These are phyloP conservation scores for Brettanomyces sp. DNA, from an alignment of 805 yeast species.

Conservation along the genomic window DNA sequence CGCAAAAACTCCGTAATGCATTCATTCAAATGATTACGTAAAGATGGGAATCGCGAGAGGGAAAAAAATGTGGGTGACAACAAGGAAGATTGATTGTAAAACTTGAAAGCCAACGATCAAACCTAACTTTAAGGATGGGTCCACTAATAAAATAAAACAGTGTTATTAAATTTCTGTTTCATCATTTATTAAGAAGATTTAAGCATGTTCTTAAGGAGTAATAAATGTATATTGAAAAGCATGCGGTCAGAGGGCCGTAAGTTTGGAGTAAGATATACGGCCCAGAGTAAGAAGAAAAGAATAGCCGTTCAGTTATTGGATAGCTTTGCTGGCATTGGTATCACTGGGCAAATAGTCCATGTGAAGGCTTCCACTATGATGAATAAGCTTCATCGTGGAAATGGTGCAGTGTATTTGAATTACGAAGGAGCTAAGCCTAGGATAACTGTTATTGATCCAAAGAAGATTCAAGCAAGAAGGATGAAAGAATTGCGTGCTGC, in stretches of 20 bases:
- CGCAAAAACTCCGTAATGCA: too few relatives aligned
- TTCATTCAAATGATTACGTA: too few relatives aligned
- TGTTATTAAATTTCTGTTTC: background rate
- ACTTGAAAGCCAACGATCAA: too few relatives aligned
- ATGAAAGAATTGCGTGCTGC: conserved; percentile 6
- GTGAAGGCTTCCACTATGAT: conserved; percentile 82
- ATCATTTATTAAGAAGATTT: too few relatives aligned
- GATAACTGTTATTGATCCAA: conserved; percentile 23
- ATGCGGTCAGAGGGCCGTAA: conserved; percentile 11
- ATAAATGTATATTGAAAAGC: conserved; percentile 7
- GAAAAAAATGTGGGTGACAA: background rate
- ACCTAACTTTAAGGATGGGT: too few relatives aligned
- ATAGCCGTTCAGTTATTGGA: conserved; percentile 68
- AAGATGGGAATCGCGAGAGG: background rate
- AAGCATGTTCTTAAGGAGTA: conserved; percentile 13
- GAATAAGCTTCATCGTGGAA: conserved; percentile 57
- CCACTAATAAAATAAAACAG: background rate
- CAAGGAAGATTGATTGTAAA: too few relatives aligned
- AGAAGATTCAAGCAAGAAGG: conserved; percentile 7
- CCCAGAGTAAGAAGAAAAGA: conserved; percentile 41
- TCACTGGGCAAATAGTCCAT: conserved; percentile 59
- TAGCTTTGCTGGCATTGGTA: conserved; percentile 57
- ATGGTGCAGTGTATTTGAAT: conserved; percentile 66
- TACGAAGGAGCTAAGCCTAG: conserved; percentile 21
- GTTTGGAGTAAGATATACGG: conserved; percentile 32